Conservation (phyloP, 1,139 yeast species). For the Yamadazyma pseudoaaseri region DNA sequence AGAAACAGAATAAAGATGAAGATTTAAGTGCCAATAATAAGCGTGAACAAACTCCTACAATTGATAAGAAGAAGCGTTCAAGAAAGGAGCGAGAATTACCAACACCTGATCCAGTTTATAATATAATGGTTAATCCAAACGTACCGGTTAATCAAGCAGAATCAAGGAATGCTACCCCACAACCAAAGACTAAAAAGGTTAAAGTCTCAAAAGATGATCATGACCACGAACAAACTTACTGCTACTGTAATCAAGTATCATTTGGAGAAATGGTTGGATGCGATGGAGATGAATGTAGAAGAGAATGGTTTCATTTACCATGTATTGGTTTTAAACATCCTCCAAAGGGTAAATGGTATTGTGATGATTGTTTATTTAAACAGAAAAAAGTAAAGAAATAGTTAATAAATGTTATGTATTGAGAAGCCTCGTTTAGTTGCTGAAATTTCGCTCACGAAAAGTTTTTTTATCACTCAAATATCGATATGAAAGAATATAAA, state of each 20-base stretch:
- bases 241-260: slow-evolving; percentile 94
- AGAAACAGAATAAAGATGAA: slow-evolving; percentile 55
- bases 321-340: slow-evolving; percentile 89
- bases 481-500: slow-evolving; percentile 66
- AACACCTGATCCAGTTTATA: not conserved
- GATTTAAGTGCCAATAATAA: slow-evolving; percentile 16
- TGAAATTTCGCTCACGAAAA: slow-evolving; percentile 1
- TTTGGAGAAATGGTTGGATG: slow-evolving; percentile 99
- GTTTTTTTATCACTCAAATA: not conserved
- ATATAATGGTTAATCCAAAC: not conserved
- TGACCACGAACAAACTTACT: slow-evolving; percentile 74
- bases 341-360: slow-evolving; percentile 97
- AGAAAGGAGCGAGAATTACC: slow-evolving; percentile 19
- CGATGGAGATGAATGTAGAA: slow-evolving; percentile 88
- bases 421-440: not conserved
- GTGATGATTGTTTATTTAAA: slow-evolving; percentile 74
- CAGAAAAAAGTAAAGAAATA: slow-evolving; percentile 29
- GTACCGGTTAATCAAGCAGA: slow-evolving; percentile 7
- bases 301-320: slow-evolving; percentile 97
- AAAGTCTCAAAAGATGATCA: slow-evolving; percentile 27
- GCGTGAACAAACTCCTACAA: slow-evolving; percentile 13
- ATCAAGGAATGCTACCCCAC: slow-evolving; percentile 21
- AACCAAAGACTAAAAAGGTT: slow-evolving; percentile 26
- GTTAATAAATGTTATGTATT: not conserved
- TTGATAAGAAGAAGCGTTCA: slow-evolving; percentile 25